Base-by-base conservation (phyloP, 2,329 filamentous ascomycete genomes). In the Colletotrichum trifolii region DNA sequence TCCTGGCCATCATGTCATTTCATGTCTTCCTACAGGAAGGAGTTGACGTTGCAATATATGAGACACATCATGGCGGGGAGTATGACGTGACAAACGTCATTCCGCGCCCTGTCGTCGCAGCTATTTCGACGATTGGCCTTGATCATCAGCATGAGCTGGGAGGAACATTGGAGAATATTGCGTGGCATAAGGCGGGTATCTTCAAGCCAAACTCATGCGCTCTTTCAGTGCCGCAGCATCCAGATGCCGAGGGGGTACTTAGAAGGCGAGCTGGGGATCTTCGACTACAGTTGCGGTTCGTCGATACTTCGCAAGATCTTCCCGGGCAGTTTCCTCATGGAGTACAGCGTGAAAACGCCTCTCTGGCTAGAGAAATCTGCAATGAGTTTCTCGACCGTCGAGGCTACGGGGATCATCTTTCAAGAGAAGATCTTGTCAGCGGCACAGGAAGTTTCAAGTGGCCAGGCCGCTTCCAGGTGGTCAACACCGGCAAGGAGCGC, bases 111-210 rank as follows among this genome's bases (percentile, higher is more conserved):
- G 71, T 77, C 17, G 81, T 75, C 10, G 81, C 80, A 1, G 81
- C 73, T 7, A 80, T 85, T 42, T 81, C 81, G 1, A 73, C 76
- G 2, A 70, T 85, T 15, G 82, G 81, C 0, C 77, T 85, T 62
- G 83, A 85, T 69, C 82, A 86, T 69, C 73, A 79, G 17, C 70
- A 70, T 13, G 69, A 75, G 34, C 74, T 85, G 1, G 83, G 83
- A 2, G 72, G 75, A 8, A 81, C 77, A 0, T 75, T 85, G 40
- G 77, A 81, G 33, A 75, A 80, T 63, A 82, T 85, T 61, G 81
- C 82, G 3, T 84, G 82, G 82, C 81, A 85, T 67, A 85, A 85
- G 70, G 75, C 80, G 9, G 83, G 83, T 0, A 83, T 85, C 12
- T 77, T 84, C 67, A 85, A 84, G 67, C 9, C 62, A 6, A 76